These are phyloP conservation scores for Clonostachys rosea DNA, from an alignment of 2,329 filamentous ascomycete genomes.

Conservation along the genomic window DNA sequence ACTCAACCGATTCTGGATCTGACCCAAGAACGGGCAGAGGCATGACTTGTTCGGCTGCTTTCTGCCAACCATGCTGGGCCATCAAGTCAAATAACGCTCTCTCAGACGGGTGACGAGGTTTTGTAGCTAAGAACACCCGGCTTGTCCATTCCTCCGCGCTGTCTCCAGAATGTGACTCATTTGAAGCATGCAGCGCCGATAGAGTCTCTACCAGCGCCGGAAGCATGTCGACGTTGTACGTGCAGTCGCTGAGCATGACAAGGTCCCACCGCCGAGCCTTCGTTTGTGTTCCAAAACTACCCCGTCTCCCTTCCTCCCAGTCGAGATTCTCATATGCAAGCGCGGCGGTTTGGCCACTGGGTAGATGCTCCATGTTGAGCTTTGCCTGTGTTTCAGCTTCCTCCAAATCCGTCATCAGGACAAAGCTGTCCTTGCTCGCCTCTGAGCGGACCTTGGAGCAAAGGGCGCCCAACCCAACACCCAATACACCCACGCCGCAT, in stretches of 20 bases:
- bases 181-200: conserved; percentile 38
- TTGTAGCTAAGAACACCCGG: conserved; percentile 49
- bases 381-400: conserved; percentile 45
- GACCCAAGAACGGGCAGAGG: conserved; percentile 39
- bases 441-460: conserved; percentile 12
- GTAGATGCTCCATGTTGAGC: conserved; percentile 36
- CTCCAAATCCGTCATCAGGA: conserved; percentile 51
- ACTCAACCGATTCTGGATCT: conserved; percentile 40
- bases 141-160: conserved; percentile 11
- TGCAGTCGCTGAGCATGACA: conserved; percentile 54
- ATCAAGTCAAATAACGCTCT: conserved; percentile 42
- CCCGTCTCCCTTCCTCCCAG: conserved; percentile 46
- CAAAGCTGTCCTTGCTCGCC: conserved; percentile 1
- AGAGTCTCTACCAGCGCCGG: conserved; percentile 49
- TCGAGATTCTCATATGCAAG: conserved; percentile 51
- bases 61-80: conserved; percentile 35
- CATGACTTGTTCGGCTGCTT: conserved; percentile 32
- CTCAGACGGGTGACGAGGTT: conserved; percentile 51
- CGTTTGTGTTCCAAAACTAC: conserved; percentile 34
- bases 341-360: not conserved
- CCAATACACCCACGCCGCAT: conserved; percentile 51
- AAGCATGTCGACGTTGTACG: conserved; percentile 54
- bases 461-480: conserved; percentile 39
- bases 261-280: conserved; percentile 42
- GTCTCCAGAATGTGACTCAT: conserved; percentile 11